A percentile compares a stretch with the other conserved stretches of the same genome.
Evolutionary conservation across 2,329 filamentous ascomycete genomes (phyloP).

Genomic region (Trichoderma oligosporum): DNA sequence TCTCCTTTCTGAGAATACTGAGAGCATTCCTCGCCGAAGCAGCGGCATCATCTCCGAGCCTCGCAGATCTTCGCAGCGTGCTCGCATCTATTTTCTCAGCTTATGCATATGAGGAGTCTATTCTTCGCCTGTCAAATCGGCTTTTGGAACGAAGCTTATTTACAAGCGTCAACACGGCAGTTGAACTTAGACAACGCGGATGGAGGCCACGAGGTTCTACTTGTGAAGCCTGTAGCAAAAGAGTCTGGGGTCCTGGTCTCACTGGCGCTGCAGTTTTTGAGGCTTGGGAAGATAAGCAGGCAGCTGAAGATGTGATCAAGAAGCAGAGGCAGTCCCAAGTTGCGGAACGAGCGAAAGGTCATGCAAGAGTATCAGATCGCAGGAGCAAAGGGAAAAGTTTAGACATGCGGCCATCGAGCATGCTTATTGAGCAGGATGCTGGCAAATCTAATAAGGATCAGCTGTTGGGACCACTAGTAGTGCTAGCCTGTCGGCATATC

Average conservation of each 20-base stretch:
- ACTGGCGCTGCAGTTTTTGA: slow-evolving; percentile 69
- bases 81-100: slow-evolving; percentile 88
- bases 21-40: slow-evolving; percentile 84
- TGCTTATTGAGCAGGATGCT: slow-evolving; percentile 34
- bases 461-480: slow-evolving; percentile 60
- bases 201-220: slow-evolving; percentile 85
- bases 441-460: slow-evolving; percentile 37
- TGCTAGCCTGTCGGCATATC: slow-evolving; percentile 67
- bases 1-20: slow-evolving; percentile 84
- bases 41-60: slow-evolving; percentile 73
- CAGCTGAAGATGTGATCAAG: slow-evolving; percentile 44
- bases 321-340: slow-evolving; percentile 40
- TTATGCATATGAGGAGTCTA: slow-evolving; percentile 90
- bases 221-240: slow-evolving; percentile 78
- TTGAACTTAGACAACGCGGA: slow-evolving; percentile 71
- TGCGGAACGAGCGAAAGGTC: slow-evolving; percentile 39
- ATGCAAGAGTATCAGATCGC: slow-evolving; percentile 30
- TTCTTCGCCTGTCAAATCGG: slow-evolving; percentile 78
- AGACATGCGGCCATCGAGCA: slow-evolving; percentile 40
- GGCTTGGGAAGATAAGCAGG: slow-evolving; percentile 68
- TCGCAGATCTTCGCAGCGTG: slow-evolving; percentile 81
- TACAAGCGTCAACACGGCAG: slow-evolving; percentile 71
- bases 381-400: slow-evolving; percentile 45
- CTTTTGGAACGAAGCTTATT: slow-evolving; percentile 89
- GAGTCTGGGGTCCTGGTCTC: slow-evolving; percentile 86